Conservation (phyloP, 2,329 filamentous ascomycete species). For the Cladosporium halotolerans region DNA sequence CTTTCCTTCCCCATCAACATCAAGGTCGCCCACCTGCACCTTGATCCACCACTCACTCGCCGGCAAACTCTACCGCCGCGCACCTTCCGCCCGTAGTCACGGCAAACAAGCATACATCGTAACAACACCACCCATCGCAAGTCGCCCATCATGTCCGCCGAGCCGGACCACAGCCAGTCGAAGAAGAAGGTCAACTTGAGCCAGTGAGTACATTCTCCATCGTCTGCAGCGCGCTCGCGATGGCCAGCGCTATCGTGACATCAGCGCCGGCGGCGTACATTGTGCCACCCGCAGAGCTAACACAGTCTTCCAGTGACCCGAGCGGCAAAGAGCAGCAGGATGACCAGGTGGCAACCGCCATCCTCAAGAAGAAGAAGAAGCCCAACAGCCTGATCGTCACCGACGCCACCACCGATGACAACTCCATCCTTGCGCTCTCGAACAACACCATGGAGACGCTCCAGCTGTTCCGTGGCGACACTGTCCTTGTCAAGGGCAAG, state of each 20-base stretch:
- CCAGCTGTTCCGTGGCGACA: constrained; percentile 97
- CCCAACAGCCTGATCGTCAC: constrained; percentile 98
- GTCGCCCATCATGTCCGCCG: constrained; percentile 41
- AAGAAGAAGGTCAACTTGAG: constrained; percentile 45
- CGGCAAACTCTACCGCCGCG: constrained; percentile 1
- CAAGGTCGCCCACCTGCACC: constrained; percentile 1
- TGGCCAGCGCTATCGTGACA: constrained; percentile 1
- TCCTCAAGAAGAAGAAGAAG: constrained; percentile 99
- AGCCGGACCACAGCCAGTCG: constrained; percentile 39
- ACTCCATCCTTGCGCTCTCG: constrained; percentile 96
- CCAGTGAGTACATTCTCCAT: constrained; percentile 32
- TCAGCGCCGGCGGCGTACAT: constrained; percentile 46
- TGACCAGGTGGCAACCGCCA: constrained; percentile 89
- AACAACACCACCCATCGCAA: not conserved
- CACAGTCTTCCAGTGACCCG: constrained; percentile 21
- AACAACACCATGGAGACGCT: constrained; percentile 99
- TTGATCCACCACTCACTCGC: not conserved
- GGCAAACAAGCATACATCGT: constrained; percentile 4
- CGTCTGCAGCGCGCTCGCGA: constrained; percentile 2
- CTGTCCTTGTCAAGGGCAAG: constrained; percentile 96
- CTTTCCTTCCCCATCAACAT: not conserved
- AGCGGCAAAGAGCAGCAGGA: constrained; percentile 51
- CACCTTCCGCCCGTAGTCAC: not conserved
- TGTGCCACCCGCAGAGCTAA: constrained; percentile 60
- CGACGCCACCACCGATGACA: constrained; percentile 98